Evolutionary conservation across 2,329 filamentous ascomycete genomes (phyloP).

Genomic region (Aureobasidium sp.): DNA sequence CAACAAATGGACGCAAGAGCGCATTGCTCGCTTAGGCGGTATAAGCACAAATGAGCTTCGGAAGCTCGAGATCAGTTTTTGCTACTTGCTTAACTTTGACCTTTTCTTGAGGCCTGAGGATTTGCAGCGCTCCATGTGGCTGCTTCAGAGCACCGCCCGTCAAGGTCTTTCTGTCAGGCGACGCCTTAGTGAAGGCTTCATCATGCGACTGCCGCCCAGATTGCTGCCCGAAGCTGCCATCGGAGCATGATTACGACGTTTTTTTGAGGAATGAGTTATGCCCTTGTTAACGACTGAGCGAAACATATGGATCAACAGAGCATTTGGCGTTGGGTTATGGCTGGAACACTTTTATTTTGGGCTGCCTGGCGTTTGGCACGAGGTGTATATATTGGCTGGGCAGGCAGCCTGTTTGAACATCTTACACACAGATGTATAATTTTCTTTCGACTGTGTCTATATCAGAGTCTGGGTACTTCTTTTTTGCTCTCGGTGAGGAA

Average conservation of each 20-base stretch:
- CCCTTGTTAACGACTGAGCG: neutral
- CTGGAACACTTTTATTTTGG: neutral
- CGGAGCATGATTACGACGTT: slow-evolving; percentile 5
- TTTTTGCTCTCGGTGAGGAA: neutral
- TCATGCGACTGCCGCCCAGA: slow-evolving; percentile 25
- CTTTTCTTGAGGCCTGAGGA: slow-evolving; percentile 38
- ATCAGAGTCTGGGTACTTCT: neutral
- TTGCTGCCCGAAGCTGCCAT: slow-evolving; percentile 1
- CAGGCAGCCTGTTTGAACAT: neutral
- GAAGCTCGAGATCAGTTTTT: slow-evolving; percentile 70
- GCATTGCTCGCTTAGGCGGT: slow-evolving; percentile 81
- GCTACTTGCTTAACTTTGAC: slow-evolving; percentile 70
- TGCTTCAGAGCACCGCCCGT: slow-evolving; percentile 28
- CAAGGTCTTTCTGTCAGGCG: slow-evolving; percentile 22
- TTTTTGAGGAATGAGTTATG: neutral
- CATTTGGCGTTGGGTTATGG: slow-evolving; percentile 6
- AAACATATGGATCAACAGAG: neutral
- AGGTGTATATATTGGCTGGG: slow-evolving; percentile 8
- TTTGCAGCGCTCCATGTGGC: slow-evolving; percentile 28
- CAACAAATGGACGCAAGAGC: slow-evolving; percentile 74
- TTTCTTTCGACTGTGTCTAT: neutral
- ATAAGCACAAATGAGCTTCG: slow-evolving; percentile 77
- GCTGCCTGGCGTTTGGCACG: neutral
- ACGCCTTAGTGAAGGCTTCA: slow-evolving; percentile 26
- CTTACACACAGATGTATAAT: neutral